A percentile compares a stretch with the other conserved stretches of the same genome.
Conservation (phyloP, 2,329 filamentous ascomycete genomes). For the Monascus ruber region DNA sequence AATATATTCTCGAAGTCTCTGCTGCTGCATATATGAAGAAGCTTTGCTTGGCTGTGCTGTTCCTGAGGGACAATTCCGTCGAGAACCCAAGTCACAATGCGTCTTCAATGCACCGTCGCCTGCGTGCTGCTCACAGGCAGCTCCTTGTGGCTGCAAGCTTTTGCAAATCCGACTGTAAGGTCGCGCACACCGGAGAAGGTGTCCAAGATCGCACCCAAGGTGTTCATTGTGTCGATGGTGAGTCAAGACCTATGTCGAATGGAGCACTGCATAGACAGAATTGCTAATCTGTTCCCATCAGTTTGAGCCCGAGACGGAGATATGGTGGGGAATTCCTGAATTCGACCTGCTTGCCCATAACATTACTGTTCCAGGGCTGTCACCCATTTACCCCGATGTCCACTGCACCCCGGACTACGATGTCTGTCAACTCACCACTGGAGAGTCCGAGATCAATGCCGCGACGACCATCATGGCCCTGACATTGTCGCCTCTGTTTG, state of each 20-base stretch:
- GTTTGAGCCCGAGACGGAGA: slow-evolving; percentile 51
- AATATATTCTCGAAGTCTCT: no score
- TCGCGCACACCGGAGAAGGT: no score
- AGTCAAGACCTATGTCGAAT: slow-evolving; percentile 1
- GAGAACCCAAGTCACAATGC: background rate
- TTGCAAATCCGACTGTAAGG: background rate
- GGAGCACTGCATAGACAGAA: background rate
- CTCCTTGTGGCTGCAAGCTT: slow-evolving; percentile 1
- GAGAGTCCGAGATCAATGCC: slow-evolving; percentile 64
- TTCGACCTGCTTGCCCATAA: slow-evolving; percentile 47
- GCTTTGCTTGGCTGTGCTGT: no score
- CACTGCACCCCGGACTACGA: slow-evolving; percentile 51
- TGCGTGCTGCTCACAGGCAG: slow-evolving; percentile 7
- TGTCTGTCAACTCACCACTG: slow-evolving; percentile 59
- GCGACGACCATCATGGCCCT: slow-evolving; percentile 55
- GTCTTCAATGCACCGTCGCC: slow-evolving; percentile 6
- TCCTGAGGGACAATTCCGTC: no score
- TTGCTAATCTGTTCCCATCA: slow-evolving; percentile 14
- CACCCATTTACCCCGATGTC: slow-evolving; percentile 52
- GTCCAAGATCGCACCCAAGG: slow-evolving; percentile 21
- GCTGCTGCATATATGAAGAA: no score
- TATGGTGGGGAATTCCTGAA: slow-evolving; percentile 49
- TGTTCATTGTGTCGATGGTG: slow-evolving; percentile 34
- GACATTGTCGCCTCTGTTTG: slow-evolving; percentile 49
- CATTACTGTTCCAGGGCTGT: slow-evolving; percentile 51